These are phyloP conservation scores for Candida adriatica DNA, from an alignment of 805 yeast species.

Conservation along the genomic window DNA sequence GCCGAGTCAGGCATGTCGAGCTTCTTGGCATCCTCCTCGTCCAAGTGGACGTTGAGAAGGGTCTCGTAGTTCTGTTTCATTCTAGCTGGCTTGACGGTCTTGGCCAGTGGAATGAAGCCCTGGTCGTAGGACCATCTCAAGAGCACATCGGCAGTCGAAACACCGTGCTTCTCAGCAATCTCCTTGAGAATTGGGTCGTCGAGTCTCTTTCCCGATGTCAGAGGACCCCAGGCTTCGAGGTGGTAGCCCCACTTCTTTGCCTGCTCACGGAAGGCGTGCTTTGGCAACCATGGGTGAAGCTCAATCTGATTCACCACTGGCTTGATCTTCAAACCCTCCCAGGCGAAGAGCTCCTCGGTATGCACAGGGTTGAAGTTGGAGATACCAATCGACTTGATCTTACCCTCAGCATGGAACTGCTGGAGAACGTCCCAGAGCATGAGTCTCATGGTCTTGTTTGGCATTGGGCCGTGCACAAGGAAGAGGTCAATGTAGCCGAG, in stretches of 20 bases:
- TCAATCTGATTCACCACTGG: conserved; percentile 70
- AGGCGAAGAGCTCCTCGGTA: conserved; percentile 49
- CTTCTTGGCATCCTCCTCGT: conserved; percentile 10
- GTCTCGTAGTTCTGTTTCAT: conserved; percentile 10
- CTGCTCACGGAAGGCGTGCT: conserved; percentile 11
- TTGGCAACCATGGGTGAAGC: conserved; percentile 17
- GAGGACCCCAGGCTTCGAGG: not conserved
- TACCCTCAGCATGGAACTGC: conserved; percentile 54
- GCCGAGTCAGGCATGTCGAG: conserved; percentile 12
- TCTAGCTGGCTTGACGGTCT: conserved; percentile 11
- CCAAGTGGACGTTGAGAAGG: conserved; percentile 10
- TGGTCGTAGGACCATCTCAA: conserved; percentile 17
- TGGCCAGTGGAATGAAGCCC: conserved; percentile 14
- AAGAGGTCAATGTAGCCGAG: conserved; percentile 63
- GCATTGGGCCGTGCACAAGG: conserved; percentile 57
- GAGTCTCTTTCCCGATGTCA: conserved; percentile 12
- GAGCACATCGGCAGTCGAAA: conserved; percentile 9
- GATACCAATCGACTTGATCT: conserved; percentile 66
- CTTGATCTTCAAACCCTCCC: conserved; percentile 45
- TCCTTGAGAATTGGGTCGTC: conserved; percentile 11
- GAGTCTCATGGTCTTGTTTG: conserved; percentile 39
- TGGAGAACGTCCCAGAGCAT: conserved; percentile 70
- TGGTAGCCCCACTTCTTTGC: conserved; percentile 6
- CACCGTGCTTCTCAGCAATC: conserved; percentile 13
- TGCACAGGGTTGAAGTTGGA: conserved; percentile 67